Conservation (phyloP, 1,139 yeast species). For the Diutina pseudorugosa region DNA sequence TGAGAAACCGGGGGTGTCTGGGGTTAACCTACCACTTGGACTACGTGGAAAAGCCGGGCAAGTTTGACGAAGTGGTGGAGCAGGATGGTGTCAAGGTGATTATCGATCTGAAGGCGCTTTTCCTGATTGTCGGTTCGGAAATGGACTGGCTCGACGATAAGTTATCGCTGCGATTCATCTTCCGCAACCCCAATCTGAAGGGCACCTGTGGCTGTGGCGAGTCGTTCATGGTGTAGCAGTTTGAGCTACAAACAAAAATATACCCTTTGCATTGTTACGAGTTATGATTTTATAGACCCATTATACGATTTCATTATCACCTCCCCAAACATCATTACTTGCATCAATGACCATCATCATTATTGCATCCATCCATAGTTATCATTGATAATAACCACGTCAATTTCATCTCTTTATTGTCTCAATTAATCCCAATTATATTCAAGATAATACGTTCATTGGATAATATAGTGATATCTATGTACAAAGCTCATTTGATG, state of each 20-base stretch:
- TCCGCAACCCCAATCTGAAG: constrained; percentile 89
- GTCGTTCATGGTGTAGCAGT: constrained; percentile 84
- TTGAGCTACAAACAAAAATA: background rate
- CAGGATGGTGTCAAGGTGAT: constrained; percentile 91
- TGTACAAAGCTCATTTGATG: constrained; percentile 12
- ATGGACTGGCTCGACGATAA: constrained; percentile 98
- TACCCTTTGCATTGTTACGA: background rate
- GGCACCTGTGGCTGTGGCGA: constrained; percentile 99
- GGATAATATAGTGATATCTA: too few relatives aligned
- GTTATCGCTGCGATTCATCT: constrained; percentile 76
- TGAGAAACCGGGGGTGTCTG: constrained; percentile 92
- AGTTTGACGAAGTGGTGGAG: constrained; percentile 83
- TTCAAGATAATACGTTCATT: background rate
- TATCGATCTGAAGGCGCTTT: constrained; percentile 90
- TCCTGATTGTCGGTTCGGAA: constrained; percentile 90
- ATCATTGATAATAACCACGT: background rate
- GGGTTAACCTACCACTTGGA: constrained; percentile 87
- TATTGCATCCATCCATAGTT: too few relatives aligned
- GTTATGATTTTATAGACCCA: background rate
- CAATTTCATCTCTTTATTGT: too few relatives aligned
- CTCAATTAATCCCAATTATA: too few relatives aligned
- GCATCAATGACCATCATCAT: too few relatives aligned
- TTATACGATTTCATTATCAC: background rate
- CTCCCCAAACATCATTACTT: too few relatives aligned
- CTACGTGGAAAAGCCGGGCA: constrained; percentile 80